Conservation (phyloP, 1,284 basidiomycete species). For the Pseudozyma tsukubaensis region DNA sequence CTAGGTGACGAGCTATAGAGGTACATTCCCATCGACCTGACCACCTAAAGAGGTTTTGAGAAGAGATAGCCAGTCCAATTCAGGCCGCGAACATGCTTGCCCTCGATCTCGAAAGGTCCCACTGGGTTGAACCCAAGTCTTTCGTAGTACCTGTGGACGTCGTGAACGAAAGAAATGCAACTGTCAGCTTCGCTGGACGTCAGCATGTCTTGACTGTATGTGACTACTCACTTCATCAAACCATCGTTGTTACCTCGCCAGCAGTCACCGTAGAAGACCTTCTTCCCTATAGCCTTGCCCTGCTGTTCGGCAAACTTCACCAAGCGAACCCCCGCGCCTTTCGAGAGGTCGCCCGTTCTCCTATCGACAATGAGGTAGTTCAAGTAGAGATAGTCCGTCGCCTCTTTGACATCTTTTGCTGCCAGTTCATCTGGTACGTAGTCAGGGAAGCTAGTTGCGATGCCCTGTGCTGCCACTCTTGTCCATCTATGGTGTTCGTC, state of each 20-base stretch:
- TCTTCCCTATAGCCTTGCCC: conserved; percentile 9
- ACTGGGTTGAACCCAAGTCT: conserved; percentile 28
- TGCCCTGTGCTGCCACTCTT: conserved; percentile 24
- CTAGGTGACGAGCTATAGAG: no score
- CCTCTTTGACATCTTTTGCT: neutral
- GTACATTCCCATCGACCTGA: no score
- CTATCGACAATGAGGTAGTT: conserved; percentile 44
- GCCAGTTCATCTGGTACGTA: conserved; percentile 19
- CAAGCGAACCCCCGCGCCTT: conserved; percentile 24
- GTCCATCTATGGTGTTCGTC: conserved; percentile 14
- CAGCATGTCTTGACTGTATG: neutral
- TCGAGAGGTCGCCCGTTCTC: conserved; percentile 22
- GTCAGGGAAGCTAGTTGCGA: conserved; percentile 13
- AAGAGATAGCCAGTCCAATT: conserved; percentile 46
- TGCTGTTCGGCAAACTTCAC: conserved; percentile 11
- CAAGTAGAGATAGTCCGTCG: conserved; percentile 32
- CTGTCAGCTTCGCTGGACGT: neutral
- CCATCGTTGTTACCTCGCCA: conserved; percentile 44
- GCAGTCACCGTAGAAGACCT: conserved; percentile 37
- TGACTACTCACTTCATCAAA: conserved; percentile 29
- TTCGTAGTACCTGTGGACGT: conserved; percentile 38
- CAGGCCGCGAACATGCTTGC: conserved; percentile 39
- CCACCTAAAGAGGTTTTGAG: neutral
- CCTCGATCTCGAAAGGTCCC: conserved; percentile 34
- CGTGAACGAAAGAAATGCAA: neutral